A percentile compares a stretch with the other conserved stretches of the same genome.
These are phyloP conservation scores for Salix viminalis DNA, from an alignment of 345 rosid genomes.

Conservation along the genomic window DNA sequence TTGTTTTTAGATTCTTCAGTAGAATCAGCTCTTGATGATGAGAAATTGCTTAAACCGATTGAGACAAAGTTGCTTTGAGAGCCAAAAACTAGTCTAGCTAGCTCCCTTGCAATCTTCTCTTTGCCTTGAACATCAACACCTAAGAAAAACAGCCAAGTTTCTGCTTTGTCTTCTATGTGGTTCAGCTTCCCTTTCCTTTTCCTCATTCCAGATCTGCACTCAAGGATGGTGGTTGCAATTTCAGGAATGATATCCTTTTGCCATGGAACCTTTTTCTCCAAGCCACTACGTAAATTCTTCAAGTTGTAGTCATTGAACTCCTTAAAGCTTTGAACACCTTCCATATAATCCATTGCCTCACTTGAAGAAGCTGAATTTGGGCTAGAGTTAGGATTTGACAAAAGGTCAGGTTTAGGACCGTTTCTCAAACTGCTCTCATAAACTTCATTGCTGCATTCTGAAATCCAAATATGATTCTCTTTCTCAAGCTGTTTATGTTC, in stretches of 20 bases:
- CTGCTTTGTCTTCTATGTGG: constrained; percentile 41
- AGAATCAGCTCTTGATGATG: constrained; percentile 22
- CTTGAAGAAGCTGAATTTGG: constrained; percentile 80
- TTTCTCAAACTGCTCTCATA: constrained; percentile 22
- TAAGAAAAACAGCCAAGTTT: constrained; percentile 76
- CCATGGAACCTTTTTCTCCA: constrained; percentile 70
- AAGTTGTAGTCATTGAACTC: constrained; percentile 44
- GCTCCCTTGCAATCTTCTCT: constrained; percentile 65
- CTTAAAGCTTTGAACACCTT: constrained; percentile 41
- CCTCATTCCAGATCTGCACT: constrained; percentile 62
- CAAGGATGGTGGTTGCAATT: constrained; percentile 52
- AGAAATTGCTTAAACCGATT: constrained; percentile 34
- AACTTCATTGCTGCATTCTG: constrained; percentile 29
- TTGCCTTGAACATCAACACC: constrained; percentile 66
- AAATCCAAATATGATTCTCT: constrained; percentile 43
- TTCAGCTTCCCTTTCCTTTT: constrained; percentile 36
- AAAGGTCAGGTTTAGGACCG: constrained; percentile 41
- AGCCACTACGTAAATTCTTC: constrained; percentile 44
- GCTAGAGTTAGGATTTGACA: constrained; percentile 69
- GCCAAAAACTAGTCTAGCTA: constrained; percentile 65
- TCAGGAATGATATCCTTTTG: constrained; percentile 55
- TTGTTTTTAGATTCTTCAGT: constrained; percentile 32
- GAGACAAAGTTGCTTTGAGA: constrained; percentile 43
- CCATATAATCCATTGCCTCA: constrained; percentile 43
- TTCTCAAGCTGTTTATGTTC: constrained; percentile 28